Conservation (phyloP, 2,329 filamentous ascomycete genomes). For the Tolypocladium guangdongense region DNA sequence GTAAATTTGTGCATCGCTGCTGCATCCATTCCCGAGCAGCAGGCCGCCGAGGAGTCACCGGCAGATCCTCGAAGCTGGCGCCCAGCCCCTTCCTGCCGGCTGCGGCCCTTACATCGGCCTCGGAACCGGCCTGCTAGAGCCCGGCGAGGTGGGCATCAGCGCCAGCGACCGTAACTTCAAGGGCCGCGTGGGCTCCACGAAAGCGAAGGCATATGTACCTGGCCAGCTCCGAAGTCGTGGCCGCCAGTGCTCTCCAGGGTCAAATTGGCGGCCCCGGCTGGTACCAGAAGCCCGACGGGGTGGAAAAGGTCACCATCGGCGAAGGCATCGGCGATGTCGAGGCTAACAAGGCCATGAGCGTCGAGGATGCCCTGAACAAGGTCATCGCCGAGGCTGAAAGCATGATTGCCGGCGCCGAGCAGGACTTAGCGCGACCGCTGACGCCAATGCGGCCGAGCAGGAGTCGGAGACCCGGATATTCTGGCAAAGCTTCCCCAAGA, state of each 20-base stretch:
- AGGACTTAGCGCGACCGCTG: conserved; percentile 20
- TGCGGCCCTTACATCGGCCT: conserved; percentile 85
- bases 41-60: conserved; percentile 73
- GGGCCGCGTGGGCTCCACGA: conserved; percentile 62
- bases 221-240: conserved; percentile 81
- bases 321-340: conserved; percentile 58
- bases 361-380: conserved; percentile 61
- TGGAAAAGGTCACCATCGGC: conserved; percentile 56
- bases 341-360: conserved; percentile 53
- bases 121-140: conserved; percentile 64
- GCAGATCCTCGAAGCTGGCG: conserved; percentile 45
- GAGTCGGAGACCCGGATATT: conserved; percentile 5
- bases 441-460: not conserved
- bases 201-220: conserved; percentile 76
- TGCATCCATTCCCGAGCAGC: conserved; percentile 67
- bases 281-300: conserved; percentile 62
- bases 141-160: conserved; percentile 76
- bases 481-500: conserved; percentile 64
- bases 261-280: conserved; percentile 65
- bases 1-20: conserved; percentile 85
- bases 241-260: conserved; percentile 70
- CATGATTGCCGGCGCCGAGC: conserved; percentile 44
- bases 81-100: conserved; percentile 47
- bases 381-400: conserved; percentile 58
- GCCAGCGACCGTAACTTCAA: conserved; percentile 86